Evolutionary conservation across 1,139 yeast species (phyloP).

Genomic region (Hansenula lynferdii): DNA sequence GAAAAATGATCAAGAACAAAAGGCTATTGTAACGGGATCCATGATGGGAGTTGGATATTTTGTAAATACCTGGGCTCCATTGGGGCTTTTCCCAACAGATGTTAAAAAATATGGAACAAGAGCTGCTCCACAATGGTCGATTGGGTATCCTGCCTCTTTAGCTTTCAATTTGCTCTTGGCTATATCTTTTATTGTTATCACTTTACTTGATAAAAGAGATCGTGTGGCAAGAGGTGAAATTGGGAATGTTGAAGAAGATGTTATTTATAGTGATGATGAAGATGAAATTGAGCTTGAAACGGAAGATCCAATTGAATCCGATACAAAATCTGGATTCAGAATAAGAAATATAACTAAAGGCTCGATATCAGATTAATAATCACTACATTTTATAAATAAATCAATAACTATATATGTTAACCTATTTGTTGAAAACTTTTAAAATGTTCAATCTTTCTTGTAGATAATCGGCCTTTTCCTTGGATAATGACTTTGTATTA

Average conservation of each 20-base stretch:
- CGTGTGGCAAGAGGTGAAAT: neutral
- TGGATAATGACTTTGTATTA: constrained; percentile 31
- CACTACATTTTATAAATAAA: neutral
- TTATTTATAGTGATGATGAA: neutral
- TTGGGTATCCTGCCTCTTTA: neutral
- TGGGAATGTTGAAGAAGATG: neutral
- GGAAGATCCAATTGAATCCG: neutral
- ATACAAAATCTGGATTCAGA: neutral
- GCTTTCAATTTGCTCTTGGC: neutral
- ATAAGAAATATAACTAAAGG: neutral
- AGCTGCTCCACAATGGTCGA: constrained; percentile 28
- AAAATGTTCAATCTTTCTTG: constrained; percentile 46
- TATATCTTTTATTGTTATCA: too few relatives aligned
- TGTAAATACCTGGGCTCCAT: constrained; percentile 13
- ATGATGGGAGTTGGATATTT: constrained; percentile 10
- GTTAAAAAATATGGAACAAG: constrained; percentile 49
- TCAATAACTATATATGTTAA: too few relatives aligned
- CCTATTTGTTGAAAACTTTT: constrained; percentile 28
- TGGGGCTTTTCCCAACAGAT: constrained; percentile 13
- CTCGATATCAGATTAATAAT: neutral
- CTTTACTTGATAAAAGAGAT: neutral
- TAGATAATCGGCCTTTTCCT: constrained; percentile 38
- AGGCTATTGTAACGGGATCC: constrained; percentile 6
- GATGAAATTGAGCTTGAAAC: neutral
- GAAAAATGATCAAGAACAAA: constrained; percentile 4